Evolutionary conservation across 257 asterid genomes (phyloP), one percentile per base, ranked within the genome.

Genomic region (Gynochthodes officinalis): DNA sequence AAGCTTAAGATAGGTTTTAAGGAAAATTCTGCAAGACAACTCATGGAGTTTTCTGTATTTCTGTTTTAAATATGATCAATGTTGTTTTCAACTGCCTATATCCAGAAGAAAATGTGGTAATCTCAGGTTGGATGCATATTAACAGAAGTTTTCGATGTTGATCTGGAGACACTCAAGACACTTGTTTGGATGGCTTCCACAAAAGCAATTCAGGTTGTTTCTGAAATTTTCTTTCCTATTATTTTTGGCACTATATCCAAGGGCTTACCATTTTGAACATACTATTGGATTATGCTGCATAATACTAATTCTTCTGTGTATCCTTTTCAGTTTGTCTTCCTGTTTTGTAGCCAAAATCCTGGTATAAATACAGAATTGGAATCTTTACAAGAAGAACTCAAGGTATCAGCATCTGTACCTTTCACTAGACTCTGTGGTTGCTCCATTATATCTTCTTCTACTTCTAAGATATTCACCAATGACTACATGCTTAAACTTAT

Each of bases 61-160:
- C 12, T 57, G 3, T 55, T 35, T 39, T 37, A 16, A 40, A 28
- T 59, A 2, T 30, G 42, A 59, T 15, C 15, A 25, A 54, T 54
- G 32, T n/a, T 59, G 35, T 0, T 15, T 19, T 1, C n/a, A 35
- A 15, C 64, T 14, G 37, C 52, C 52, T 1, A 16, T 50, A 50
- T 23, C 55, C 25, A 16, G 33, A 61, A 16, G 4, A n/a, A 18
- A 70, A 44, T 70, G 58, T 25, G 77, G 55, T 52, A 76, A 80
- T 82, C 76, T 78, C 87, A 89, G 97, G 88, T 88, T 60, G 96
- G 97, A 70, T 87, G 95, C 87, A 85, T 89, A 52, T 81, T 49
- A 78, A 76, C 89, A 52, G 86, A 79, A 65, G 30, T 78, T 44
- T 73, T 85, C 57, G 83, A 86, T 73, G 73, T 71, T 70, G 91